Conservation (phyloP, 768 basidiomycete species). For the Auriscalpium orientale region DNA sequence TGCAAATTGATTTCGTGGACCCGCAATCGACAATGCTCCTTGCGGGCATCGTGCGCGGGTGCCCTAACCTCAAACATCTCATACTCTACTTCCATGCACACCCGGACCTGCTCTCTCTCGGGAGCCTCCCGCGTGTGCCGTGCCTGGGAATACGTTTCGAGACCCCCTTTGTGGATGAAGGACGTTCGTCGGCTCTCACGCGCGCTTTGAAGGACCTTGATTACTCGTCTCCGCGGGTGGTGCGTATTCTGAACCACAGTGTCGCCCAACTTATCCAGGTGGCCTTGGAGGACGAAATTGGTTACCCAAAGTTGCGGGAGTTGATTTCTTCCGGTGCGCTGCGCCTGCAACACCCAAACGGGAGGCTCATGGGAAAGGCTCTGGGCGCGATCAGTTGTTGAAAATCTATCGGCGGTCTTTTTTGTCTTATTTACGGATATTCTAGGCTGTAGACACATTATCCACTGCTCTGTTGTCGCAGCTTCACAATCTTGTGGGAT, state of each 20-base stretch:
- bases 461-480: too few species aligned
- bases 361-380: not conserved
- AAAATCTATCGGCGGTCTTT: too few species aligned
- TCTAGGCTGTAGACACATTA: too few species aligned
- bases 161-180: not conserved
- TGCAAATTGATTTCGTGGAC: not conserved
- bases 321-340: not conserved
- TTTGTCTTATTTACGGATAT: too few species aligned
- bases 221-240: not conserved
- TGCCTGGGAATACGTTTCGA: not conserved
- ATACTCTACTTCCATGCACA: not conserved
- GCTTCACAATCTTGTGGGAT: too few species aligned
- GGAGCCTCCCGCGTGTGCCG: not conserved
- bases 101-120: not conserved
- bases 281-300: not conserved
- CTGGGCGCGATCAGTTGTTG: too few species aligned
- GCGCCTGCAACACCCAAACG: not conserved
- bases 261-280: not conserved
- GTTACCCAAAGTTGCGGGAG: not conserved
- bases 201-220: not conserved
- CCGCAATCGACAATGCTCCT: not conserved
- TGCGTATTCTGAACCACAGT: not conserved
- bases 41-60: not conserved
- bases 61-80: not conserved
- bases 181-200: not conserved